phyloP scores from a whole-genome alignment of 371 early-diverging fungal genomes.

The Entomophthora muscae region DNA sequence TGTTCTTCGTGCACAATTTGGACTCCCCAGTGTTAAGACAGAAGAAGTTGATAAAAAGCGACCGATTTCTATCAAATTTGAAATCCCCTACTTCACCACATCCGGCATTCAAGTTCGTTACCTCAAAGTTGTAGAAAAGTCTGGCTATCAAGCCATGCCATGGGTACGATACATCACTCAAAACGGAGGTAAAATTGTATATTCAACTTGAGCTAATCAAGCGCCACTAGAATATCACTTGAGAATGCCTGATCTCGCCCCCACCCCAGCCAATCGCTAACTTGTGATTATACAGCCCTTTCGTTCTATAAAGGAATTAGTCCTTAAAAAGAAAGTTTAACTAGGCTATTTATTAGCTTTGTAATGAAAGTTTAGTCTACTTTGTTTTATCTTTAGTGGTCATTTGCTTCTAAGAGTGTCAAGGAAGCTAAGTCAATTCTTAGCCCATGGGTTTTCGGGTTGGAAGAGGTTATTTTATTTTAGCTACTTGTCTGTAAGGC shows the following conservation, averaged over 20 bases:
- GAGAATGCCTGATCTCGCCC: neutral
- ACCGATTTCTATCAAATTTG: slow-evolving; percentile 92
- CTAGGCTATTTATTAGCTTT: too few species aligned
- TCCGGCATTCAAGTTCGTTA: slow-evolving; percentile 97
- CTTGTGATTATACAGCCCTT: too few species aligned
- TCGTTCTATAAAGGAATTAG: too few species aligned
- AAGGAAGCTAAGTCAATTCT: too few species aligned
- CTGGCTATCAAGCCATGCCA: slow-evolving; percentile 94
- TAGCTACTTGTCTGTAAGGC: too few species aligned
- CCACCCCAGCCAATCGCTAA: neutral
- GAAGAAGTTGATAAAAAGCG: slow-evolving; percentile 82
- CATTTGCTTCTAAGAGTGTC: too few species aligned
- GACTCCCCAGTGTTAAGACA: slow-evolving; percentile 84
- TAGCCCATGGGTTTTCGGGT: too few species aligned
- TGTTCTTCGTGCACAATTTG: slow-evolving; percentile 89
- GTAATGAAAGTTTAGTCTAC: too few species aligned
- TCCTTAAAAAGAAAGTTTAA: too few species aligned
- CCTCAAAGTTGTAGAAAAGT: slow-evolving; percentile 95
- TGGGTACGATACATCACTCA: slow-evolving; percentile 98
- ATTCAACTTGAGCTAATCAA: neutral
- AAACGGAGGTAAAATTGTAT: slow-evolving; percentile 46
- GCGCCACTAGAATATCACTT: slow-evolving; percentile 6
- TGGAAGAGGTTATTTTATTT: too few species aligned
- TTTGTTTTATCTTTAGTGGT: too few species aligned
- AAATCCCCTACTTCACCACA: slow-evolving; percentile 95